Conservation (phyloP, 129 eudicot genomes). For the Saposhnikovia divaricata region DNA sequence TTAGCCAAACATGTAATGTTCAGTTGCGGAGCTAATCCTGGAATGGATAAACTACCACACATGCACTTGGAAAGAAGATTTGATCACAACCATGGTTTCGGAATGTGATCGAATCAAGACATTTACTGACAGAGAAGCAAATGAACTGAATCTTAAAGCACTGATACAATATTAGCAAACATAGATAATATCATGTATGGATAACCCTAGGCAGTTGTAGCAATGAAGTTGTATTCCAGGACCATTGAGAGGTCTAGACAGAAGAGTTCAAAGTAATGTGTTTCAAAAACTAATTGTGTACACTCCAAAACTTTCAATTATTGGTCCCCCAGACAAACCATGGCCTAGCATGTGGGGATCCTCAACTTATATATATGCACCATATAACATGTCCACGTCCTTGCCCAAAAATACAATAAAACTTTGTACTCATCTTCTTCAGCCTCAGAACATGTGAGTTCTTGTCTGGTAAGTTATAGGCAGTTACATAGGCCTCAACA, state of each 20-base stretch:
- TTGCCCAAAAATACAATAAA: slow-evolving; percentile 16
- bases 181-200: not conserved
- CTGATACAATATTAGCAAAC: not conserved
- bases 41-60: not conserved
- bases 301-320: not conserved
- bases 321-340: slow-evolving; percentile 11
- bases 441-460: slow-evolving; percentile 27
- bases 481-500: slow-evolving; percentile 18
- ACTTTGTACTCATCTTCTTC: slow-evolving; percentile 7
- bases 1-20: not conserved
- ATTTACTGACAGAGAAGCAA: not conserved
- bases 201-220: not conserved
- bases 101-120: not conserved
- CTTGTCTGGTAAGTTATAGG: slow-evolving; percentile 13
- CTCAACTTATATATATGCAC: slow-evolving; percentile 10
- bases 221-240: slow-evolving; percentile 6
- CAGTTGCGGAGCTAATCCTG: not conserved
- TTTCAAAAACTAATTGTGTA: not conserved
- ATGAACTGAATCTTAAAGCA: not conserved
- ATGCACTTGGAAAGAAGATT: not conserved
- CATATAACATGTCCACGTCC: slow-evolving; percentile 15
- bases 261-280: not conserved
- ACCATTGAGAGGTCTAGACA: slow-evolving; percentile 9
- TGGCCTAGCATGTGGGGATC: slow-evolving; percentile 24
- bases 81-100: not conserved